Evolutionary conservation across 495 filamentous ascomycete genomes (phyloP), one percentile per base, ranked within the genome.

Genomic region (Jackrogersella minutella): DNA sequence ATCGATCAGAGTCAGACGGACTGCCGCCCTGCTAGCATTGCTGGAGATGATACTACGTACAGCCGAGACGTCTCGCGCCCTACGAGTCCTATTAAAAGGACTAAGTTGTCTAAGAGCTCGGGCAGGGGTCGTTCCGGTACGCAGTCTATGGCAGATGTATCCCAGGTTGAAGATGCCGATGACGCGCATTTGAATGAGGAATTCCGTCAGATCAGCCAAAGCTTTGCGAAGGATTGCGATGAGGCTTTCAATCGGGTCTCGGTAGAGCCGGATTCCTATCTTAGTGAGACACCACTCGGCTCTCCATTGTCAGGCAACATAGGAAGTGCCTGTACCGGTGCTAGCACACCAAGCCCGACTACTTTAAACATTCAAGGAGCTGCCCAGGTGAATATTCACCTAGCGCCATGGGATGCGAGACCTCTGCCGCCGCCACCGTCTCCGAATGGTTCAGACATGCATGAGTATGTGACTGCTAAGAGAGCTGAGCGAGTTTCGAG

Each of bases 161-260:
- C 64, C 37, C 40, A 61, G 7, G 17, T 2, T 30, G 36, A n/a
- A n/a, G n/a, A 55, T 17, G 69, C 70, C 0, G 67, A 70, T 10
- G 64, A 57, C n/a, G 19, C 70, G 10, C 47, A 73, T 8, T 81
- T 78, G 80, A 80, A 75, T 16, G 81, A 85, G 13, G 82, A 86
- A 62, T 73, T 86, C 24, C 75, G 80, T 21, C 74, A 82, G n/a
- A 75, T 84, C 7, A 80, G 77, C 37, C 72, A 67, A 58, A 79
- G 73, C 31, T 79, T 86, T 34, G 82, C 82, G 19, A 79, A 79
- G 59, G 78, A 84, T 50, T 84, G 80, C 40, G 84, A 86, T 62
- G 91, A 93, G 65, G 93, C 93, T 0, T 97, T 97, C 77, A 92
- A 91, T 66, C 85, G 87, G 21, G 87, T 85, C 31, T 88, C 88